These are phyloP conservation scores for Pseudozyma hubeiensis DNA, from an alignment of 1,284 basidiomycete genomes.

Conservation along the genomic window DNA sequence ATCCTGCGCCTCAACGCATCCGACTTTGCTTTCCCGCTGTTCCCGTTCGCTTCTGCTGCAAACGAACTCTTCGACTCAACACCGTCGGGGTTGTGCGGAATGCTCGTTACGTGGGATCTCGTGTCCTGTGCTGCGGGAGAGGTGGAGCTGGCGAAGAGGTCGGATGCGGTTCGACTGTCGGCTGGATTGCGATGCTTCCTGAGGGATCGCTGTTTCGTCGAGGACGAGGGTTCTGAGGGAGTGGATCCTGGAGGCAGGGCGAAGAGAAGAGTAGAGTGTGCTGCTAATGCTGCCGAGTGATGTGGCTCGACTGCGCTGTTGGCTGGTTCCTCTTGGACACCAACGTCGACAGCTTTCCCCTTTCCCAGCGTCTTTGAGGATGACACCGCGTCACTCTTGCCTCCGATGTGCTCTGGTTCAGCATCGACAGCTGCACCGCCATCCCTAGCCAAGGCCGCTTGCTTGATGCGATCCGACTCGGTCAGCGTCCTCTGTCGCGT, in stretches of 20 bases:
- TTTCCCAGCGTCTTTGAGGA: too few species aligned
- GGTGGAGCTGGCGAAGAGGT: slow-evolving; percentile 15
- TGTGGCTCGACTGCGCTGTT: background rate
- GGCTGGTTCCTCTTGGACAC: too few species aligned
- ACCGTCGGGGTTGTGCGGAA: too few species aligned
- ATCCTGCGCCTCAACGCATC: slow-evolving; percentile 54
- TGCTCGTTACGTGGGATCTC: background rate
- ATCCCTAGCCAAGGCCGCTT: slow-evolving; percentile 35
- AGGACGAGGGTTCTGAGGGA: background rate
- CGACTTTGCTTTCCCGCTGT: too few species aligned
- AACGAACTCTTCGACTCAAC: too few species aligned
- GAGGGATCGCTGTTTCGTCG: background rate
- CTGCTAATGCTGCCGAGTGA: background rate
- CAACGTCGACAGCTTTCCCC: too few species aligned
- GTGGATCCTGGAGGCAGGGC: slow-evolving; percentile 10
- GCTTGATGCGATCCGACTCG: slow-evolving; percentile 51
- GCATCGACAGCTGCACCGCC: slow-evolving; percentile 19
- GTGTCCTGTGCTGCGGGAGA: background rate
- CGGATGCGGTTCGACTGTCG: slow-evolving; percentile 11
- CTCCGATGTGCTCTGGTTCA: background rate
- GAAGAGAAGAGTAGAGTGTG: slow-evolving; percentile 12
- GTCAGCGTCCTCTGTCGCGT: slow-evolving; percentile 21
- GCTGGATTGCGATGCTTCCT: slow-evolving; percentile 13
- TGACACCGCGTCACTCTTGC: background rate
- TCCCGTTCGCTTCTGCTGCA: too few species aligned